Base-by-base conservation (phyloP, 164 flowering plant species). In the Dillenia turbinata region DNA sequence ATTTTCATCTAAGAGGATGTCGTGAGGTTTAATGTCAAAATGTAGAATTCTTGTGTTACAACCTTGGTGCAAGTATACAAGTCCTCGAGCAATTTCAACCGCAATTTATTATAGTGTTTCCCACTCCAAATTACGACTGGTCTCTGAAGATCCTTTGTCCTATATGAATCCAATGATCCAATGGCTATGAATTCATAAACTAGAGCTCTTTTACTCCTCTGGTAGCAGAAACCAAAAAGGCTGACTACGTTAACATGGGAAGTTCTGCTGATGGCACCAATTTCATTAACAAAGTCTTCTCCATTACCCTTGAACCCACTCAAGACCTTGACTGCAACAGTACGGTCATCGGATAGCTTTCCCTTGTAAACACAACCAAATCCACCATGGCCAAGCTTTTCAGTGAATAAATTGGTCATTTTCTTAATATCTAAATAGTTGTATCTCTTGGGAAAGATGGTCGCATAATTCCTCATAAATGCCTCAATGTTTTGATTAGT, bases 271-370 rank as follows among this genome's bases (percentile, higher is more conserved):
- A 71, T 63, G 60, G 66, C 64, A 5, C 58, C 69, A 9, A 74
- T 71, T 64, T 74, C 74, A 57, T 74, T 74, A 5, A 75, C 49
- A 44, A 75, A 75, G 5, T 75, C 75, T 44, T 67, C 71, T 8
- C 65, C 71, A 46, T 64, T 49, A 1, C 66, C 63, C 12, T 58
- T 73, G 10, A 66, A 63, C 1, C 64, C 52, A 9, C 8, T 62
- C 10, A 73, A 54, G 8, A 73, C 50, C 15, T 69, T 69, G 9
- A 69, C 73, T 12, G 77, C 77, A 33, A 73, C 67, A 12, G 54
- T 26, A 44, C 47, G 62, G 15, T 67, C 73, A 59, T 73, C 69
- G 1, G 26, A 5, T 49, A 73, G 44, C 52, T 52, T 55, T n/a
- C 77, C 77, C 62, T 65, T 69, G 48, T 65, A 73, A 0, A 69